Percentiles rank a stretch among this genome's conserved stretches.
These are phyloP conservation scores for Oryza glumipatula DNA, from an alignment of 176 grass and related monocot species.

Conservation along the genomic window DNA sequence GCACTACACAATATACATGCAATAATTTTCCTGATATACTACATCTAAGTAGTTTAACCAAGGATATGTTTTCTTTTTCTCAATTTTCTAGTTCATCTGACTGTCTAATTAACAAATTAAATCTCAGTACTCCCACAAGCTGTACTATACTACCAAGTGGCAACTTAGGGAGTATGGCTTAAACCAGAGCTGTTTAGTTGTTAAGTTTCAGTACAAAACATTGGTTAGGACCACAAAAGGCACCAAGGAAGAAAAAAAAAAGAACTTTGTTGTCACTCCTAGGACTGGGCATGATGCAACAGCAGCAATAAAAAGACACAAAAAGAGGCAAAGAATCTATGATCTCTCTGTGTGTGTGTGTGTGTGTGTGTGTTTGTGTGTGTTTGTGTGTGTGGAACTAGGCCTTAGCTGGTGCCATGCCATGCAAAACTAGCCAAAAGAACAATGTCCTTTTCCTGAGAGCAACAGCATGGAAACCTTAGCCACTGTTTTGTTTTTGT, in stretches of 20 bases:
- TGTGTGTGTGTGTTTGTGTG: too few relatives aligned
- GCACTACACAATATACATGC: background rate
- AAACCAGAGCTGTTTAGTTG: slow-evolving; percentile 35
- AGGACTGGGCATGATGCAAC: slow-evolving; percentile 29
- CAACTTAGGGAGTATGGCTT: slow-evolving; percentile 24
- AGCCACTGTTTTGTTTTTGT: background rate
- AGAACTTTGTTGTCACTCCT: slow-evolving; percentile 18
- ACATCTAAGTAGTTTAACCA: background rate
- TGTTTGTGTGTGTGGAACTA: background rate
- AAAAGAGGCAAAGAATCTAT: slow-evolving; percentile 31
- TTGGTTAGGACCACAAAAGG: slow-evolving; percentile 27
- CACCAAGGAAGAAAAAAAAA: background rate
- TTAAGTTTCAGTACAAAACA: slow-evolving; percentile 12
- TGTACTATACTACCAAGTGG: slow-evolving; percentile 3
- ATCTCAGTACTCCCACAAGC: background rate
- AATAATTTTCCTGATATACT: background rate
- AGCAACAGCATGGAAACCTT: slow-evolving; percentile 15
- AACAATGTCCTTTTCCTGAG: slow-evolving; percentile 24
- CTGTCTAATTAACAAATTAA: background rate
- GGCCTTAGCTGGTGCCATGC: slow-evolving; percentile 16
- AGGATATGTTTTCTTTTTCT: background rate
- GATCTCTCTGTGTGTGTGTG: background rate
- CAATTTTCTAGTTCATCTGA: background rate
- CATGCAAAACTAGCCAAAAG: background rate
- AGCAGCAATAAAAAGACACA: slow-evolving; percentile 33